A percentile compares a stretch with the other conserved stretches of the same genome.
Conservation (phyloP, 306 rosid genomes). For the Spatholobus suberectus region DNA sequence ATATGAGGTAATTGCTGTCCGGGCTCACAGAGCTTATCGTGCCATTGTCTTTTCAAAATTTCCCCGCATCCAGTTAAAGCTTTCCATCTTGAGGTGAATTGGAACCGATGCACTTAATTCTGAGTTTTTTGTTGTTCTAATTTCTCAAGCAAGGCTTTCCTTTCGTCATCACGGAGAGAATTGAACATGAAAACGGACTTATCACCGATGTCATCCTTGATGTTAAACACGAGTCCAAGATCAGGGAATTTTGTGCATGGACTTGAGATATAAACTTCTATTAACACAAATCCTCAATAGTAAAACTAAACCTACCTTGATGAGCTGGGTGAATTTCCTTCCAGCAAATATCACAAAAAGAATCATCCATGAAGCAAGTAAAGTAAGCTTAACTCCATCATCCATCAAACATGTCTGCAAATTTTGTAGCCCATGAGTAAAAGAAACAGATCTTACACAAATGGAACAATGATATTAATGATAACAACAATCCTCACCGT, state of each 20-base stretch:
- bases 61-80: background rate
- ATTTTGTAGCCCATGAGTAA: slow-evolving; percentile 30
- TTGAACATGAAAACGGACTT: slow-evolving; percentile 88
- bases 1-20: background rate
- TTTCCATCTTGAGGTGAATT: slow-evolving; percentile 1
- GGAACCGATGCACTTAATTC: slow-evolving; percentile 16
- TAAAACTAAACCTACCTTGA: slow-evolving; percentile 61
- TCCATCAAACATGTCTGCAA: slow-evolving; percentile 86
- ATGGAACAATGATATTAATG: background rate
- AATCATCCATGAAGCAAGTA: slow-evolving; percentile 78
- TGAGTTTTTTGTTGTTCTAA: slow-evolving; percentile 61
- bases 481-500: slow-evolving; percentile 3
- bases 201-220: slow-evolving; percentile 93
- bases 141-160: slow-evolving; percentile 67
- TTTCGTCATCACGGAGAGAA: slow-evolving; percentile 70
- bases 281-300: slow-evolving; percentile 8
- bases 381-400: slow-evolving; percentile 66
- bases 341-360: slow-evolving; percentile 84
- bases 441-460: slow-evolving; percentile 1
- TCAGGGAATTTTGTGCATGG: slow-evolving; percentile 21
- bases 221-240: slow-evolving; percentile 29
- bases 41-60: background rate
- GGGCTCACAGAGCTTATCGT: background rate
- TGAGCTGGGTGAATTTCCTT: slow-evolving; percentile 90
- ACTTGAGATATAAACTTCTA: background rate